Base-by-base conservation (phyloP, 192 early-diverging fungal species). In the Podila horticola region DNA sequence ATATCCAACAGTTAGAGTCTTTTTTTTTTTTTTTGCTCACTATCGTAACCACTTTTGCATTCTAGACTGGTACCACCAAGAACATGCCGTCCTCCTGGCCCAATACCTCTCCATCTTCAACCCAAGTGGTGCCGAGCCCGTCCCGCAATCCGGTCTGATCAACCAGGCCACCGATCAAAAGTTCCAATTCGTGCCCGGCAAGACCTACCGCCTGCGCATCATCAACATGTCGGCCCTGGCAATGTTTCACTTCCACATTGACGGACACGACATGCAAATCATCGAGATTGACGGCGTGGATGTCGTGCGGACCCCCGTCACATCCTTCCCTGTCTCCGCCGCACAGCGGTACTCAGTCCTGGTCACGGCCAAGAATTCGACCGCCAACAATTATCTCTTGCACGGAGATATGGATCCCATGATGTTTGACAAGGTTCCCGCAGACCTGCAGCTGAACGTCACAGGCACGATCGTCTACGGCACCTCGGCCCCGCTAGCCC, bases 121-220 rank as follows among this genome's bases (percentile, higher is more conserved):
- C 79, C 93, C 93, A 2, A 87, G 88, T 30, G 93, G 93, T 22
- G 90, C 89, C 7, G 93, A 95, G 69, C 93, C 93, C n/a, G 86
- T 91, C 2, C 92, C 94, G 49, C 84, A 92, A 29, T 74, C 84
- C 2, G 93, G 87, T 20, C 63, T 95, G 22, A 84, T 94, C 26
- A 88, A 90, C 72, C 77, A 88, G 11, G 79, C 79, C 10, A 70
- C 64, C 8, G 74, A 82, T 36, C 29, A 70, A 24, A 62, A 48
- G 33, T 76, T 93, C 48, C 59, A 65, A 31, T 91, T 96, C 72
- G 69, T 50, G 55, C 84, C 92, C 1, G 91, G 92, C 58, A 94
- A 92, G 81, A 92, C 88, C 7, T 95, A 95, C 82, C 90, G 93
- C 28, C 66, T 96, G 61, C 91, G 95, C 11, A 59, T 96, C 36